Base-by-base conservation (phyloP, 805 yeast species). In the Kodamaea hsintzibuensis region DNA sequence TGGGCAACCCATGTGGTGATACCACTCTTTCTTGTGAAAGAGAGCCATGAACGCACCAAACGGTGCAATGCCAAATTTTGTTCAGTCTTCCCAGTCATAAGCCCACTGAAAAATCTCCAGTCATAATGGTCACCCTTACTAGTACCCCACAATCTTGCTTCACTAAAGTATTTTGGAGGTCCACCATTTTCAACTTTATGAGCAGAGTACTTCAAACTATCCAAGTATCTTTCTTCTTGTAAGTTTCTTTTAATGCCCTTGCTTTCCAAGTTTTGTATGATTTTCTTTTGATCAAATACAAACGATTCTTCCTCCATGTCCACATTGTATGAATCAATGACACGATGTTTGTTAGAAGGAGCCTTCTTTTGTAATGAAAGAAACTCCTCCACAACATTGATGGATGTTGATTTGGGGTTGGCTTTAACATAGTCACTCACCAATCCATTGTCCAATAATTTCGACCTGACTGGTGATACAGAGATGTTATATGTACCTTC, bases 81-180 rank as follows among this genome's bases (percentile, higher is more conserved):
- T 46, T 64, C 68, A 37, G 56, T 48, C 10, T 55, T 51, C 25
- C 61, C 64, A 16, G 55, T 40, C 47, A 53, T 57, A 49, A 63
- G 40, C 8, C 69, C 69, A 33, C 50, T 54, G 56, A 66, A 66
- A 40, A 66, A 66, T 5, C 70, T 55, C 69, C 67, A 64, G 46
- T 66, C 70, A 55, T 66, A 66, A 52, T 66, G 70, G 53, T 65
- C 68, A 2, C 69, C 69, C 37, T 50, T 2, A 40, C 63, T 38
- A 9, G 66, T 62, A 18, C 57, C 63, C 22, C 63, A 55, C 37
- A 72, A 55, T 50, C 70, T 56, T 19, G 76, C 69, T 57, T 73
- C 78, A 10, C 55, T 50, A 54, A 73, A 79, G 60, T 78, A 78
- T 55, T 81, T 78, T 7, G 70, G 67, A 1, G 73, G 72, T 4